These are phyloP conservation scores for Alnus glutinosa DNA, from an alignment of 306 rosid species.

Conservation along the genomic window DNA sequence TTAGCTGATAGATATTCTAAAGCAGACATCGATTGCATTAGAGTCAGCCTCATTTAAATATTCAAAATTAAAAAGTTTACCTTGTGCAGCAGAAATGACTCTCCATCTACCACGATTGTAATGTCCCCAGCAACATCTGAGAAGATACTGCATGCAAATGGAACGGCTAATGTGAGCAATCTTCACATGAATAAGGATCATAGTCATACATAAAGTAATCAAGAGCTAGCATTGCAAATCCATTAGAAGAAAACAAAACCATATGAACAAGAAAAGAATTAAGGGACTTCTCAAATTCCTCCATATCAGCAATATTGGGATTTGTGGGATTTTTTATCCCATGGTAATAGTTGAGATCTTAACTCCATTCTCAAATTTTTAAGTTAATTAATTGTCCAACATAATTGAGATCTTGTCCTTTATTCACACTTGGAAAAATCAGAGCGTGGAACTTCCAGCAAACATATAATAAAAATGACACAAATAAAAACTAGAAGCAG, in stretches of 20 bases:
- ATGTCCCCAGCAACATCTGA: slow-evolving; percentile 93
- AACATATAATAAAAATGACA: not conserved
- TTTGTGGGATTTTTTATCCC: not conserved
- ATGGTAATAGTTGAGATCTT: not conserved
- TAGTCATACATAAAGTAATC: not conserved
- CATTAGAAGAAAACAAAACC: not conserved
- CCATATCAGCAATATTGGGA: not conserved
- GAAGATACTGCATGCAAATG: slow-evolving; percentile 57
- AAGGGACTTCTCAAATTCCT: not conserved
- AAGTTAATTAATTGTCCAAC: not conserved
- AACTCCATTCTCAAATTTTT: not conserved
- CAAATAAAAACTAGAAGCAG: not conserved
- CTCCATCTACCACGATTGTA: slow-evolving; percentile 72
- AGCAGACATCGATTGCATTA: not conserved
- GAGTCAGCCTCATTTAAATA: not conserved
- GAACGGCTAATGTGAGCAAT: not conserved
- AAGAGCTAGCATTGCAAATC: not conserved
- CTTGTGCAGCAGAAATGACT: slow-evolving; percentile 85
- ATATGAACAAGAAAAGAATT: not conserved
- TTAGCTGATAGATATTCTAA: slow-evolving; percentile 1
- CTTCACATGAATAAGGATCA: slow-evolving; percentile 14
- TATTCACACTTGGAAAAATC: not conserved
- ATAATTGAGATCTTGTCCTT: not conserved
- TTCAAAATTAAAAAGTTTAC: slow-evolving; percentile 32
- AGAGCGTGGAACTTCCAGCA: not conserved